Conservation (phyloP, 441 rosid species). For the Pelargonium citronellum region DNA sequence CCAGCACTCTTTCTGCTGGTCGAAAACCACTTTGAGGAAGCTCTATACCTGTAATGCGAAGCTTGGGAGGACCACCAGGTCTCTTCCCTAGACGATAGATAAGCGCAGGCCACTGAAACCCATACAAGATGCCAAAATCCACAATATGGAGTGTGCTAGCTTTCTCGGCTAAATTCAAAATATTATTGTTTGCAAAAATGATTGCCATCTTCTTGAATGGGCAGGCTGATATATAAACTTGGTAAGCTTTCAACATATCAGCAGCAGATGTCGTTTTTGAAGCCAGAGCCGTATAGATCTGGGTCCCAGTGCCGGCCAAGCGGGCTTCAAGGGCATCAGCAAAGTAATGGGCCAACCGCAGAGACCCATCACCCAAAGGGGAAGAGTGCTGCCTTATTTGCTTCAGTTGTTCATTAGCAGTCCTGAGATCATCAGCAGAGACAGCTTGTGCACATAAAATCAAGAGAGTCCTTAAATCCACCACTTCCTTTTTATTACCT, state of each 20-base stretch:
- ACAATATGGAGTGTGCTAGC: conserved; percentile 39
- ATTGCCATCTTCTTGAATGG: conserved; percentile 39
- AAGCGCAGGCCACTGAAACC: conserved; percentile 54
- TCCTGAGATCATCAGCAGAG: conserved; percentile 26
- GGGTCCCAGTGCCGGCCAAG: conserved; percentile 22
- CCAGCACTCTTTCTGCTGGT: conserved; percentile 36
- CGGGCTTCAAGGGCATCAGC: conserved; percentile 32
- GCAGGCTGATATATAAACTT: conserved; percentile 23
- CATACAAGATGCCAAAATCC: conserved; percentile 35
- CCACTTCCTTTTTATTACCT: conserved; percentile 20
- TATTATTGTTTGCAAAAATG: conserved; percentile 33
- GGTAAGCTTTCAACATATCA: conserved; percentile 22
- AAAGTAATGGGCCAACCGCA: conserved; percentile 29
- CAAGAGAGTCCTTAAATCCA: conserved; percentile 44
- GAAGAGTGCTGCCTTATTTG: conserved; percentile 30
- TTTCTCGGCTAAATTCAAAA: conserved; percentile 23
- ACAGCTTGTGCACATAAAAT: conserved; percentile 49
- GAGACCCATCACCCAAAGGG: conserved; percentile 25
- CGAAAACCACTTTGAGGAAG: conserved; percentile 49
- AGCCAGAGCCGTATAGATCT: conserved; percentile 13
- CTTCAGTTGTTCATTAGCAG: conserved; percentile 23
- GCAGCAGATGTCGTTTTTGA: conserved; percentile 16
- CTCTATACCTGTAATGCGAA: conserved; percentile 54
- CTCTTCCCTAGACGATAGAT: conserved; percentile 37
- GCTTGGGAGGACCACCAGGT: conserved; percentile 35